Conservation (phyloP, 176 grass and related monocot genomes). For the Ampelocalamus luodianensis region DNA sequence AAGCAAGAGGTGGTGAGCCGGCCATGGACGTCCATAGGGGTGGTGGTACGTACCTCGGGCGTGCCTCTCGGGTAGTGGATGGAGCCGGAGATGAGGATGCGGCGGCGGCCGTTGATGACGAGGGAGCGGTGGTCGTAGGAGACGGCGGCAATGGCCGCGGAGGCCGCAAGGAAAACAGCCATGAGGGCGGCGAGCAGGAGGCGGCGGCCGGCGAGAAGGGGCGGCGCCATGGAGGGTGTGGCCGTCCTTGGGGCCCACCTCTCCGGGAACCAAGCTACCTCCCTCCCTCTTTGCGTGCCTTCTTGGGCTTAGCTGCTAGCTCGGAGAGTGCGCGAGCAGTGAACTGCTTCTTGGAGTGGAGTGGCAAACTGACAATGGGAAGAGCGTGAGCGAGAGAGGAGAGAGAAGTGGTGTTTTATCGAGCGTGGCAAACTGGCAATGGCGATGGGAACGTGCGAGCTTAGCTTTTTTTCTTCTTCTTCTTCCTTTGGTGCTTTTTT, state of each 20-base stretch:
- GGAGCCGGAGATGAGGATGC: slow-evolving; percentile 89
- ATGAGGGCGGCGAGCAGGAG: slow-evolving; percentile 41
- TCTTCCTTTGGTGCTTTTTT: too few relatives aligned
- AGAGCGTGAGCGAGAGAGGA: slow-evolving; percentile 7
- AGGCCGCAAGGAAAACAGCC: slow-evolving; percentile 26
- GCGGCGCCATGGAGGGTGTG: neutral
- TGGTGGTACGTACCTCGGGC: slow-evolving; percentile 58
- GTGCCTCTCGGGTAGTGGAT: slow-evolving; percentile 99
- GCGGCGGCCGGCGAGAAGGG: neutral
- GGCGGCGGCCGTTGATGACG: slow-evolving; percentile 66
- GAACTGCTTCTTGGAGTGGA: slow-evolving; percentile 43
- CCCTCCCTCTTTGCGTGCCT: neutral
- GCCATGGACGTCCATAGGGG: neutral
- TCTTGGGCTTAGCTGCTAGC: neutral
- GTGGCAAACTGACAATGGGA: slow-evolving; percentile 25
- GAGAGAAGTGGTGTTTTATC: slow-evolving; percentile 7
- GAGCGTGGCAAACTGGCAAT: slow-evolving; percentile 39
- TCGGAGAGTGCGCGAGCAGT: neutral
- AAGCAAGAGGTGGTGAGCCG: neutral
- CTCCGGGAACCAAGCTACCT: neutral
- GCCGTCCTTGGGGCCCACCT: neutral
- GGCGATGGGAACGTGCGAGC: slow-evolving; percentile 46
- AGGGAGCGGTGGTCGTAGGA: slow-evolving; percentile 76
- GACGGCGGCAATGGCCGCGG: slow-evolving; percentile 61
- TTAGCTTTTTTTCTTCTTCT: slow-evolving; percentile 14